Evolutionary conservation across 345 rosid species (phyloP).

Genomic region (Hibiscus trionum): DNA sequence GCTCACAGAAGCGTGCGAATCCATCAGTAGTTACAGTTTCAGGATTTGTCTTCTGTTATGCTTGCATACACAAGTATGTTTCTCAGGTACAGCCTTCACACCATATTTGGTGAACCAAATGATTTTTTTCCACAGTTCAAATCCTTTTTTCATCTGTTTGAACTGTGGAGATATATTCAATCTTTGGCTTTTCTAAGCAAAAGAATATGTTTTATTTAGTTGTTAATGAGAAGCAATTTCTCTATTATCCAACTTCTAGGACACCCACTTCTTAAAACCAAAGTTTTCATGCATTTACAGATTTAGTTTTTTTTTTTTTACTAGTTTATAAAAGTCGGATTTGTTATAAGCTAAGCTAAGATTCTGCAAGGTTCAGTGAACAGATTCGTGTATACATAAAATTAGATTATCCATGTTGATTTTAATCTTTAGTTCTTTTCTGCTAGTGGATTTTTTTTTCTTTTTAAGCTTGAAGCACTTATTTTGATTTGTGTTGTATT

Average conservation of each 20-base stretch:
- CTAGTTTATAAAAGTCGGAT: not conserved
- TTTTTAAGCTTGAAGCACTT: not conserved
- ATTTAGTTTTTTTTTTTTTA: not conserved
- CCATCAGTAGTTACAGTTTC: conserved; percentile 90
- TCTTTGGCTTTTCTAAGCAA: not conserved
- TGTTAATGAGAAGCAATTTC: not conserved
- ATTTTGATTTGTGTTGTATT: not conserved
- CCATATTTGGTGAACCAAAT: not conserved
- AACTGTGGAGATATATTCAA: not conserved
- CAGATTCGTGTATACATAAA: not conserved
- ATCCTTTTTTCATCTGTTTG: too few species aligned
- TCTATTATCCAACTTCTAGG: not conserved
- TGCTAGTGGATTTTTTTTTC: not conserved
- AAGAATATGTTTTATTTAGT: not conserved
- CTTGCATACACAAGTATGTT: conserved; percentile 88
- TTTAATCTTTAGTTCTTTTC: not conserved
- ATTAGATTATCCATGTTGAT: not conserved
- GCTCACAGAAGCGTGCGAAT: conserved; percentile 90
- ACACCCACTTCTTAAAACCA: not conserved
- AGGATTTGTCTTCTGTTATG: conserved; percentile 92
- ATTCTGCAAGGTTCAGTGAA: not conserved
- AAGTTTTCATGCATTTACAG: not conserved
- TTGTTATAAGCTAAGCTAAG: too few species aligned
- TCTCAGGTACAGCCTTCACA: conserved; percentile 57
- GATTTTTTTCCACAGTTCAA: not conserved